Base-by-base conservation (phyloP, 768 basidiomycete species). In the Auricularia heimuer region DNA sequence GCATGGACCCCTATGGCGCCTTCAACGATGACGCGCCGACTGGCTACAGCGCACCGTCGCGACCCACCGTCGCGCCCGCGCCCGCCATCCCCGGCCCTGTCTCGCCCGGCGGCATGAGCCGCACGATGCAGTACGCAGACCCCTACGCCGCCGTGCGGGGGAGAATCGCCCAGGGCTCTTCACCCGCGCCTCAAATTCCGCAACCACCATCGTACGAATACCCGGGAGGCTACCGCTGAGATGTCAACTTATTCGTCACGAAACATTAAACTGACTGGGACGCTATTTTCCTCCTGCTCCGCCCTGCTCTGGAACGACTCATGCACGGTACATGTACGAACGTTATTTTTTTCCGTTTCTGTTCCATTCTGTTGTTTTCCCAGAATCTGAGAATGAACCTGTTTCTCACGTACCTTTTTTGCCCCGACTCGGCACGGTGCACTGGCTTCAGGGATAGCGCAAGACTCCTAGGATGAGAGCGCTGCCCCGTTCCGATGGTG, bases 41-140 rank as follows among this genome's bases (percentile, higher is more conserved):
- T 65, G 92, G 89, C 29, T 93, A 87, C 69, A 74, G 77, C 2
- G 75, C 73, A 35, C 39, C 39, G 16, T 62, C 61, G 33, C 29
- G 64, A 45, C 63, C 61, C 18, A 34, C 60, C 18, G 21, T 35
- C 63, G 73, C 75, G 34, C 66, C 69, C 24, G 62, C 66, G 63
- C 70, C 80, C 16, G 66, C 75, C 10, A 71, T 80, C 8, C 79
- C 82, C 29, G 80, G 60, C 74, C 74, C 66, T 79, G 0, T 68
- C 68, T 42, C 65, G 62, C 3, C 67, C 65, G 18, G 7, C 7
- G 82, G 85, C 34, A 78, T 94, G 45, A 94, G 92, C 74, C 78
- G 92, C 73, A 95, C 94, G 63, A 94, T 96, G 93, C 92, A 94
- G 73, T 91, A 93, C 70, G 92, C 91, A 29, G 88, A 94, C 71